A percentile compares a stretch with the other conserved stretches of the same genome.
Evolutionary conservation across 306 rosid species (phyloP).

Genomic region (Canavalia ensiformis): DNA sequence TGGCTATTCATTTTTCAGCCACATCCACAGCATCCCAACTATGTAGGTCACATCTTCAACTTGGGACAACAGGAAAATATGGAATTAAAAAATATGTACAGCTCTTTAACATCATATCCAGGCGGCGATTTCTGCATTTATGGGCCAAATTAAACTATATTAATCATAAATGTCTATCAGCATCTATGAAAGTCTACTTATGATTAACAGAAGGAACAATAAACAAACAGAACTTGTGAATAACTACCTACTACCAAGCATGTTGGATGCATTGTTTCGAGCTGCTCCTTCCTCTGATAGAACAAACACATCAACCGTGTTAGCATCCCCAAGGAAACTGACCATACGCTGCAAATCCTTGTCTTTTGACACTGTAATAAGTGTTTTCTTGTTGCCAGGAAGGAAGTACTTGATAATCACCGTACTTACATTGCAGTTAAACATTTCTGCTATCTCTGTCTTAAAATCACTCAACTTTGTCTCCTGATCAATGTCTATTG

Average conservation of each 20-base stretch:
- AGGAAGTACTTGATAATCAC: slow-evolving; percentile 90
- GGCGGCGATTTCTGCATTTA: slow-evolving; percentile 39
- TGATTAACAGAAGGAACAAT: slow-evolving; percentile 16
- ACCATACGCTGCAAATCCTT: slow-evolving; percentile 97
- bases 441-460: slow-evolving; percentile 84
- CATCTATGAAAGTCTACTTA: slow-evolving; percentile 14
- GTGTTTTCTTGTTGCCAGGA: slow-evolving; percentile 92
- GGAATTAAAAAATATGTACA: not conserved
- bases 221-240: slow-evolving; percentile 42
- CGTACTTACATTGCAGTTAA: slow-evolving; percentile 63
- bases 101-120: slow-evolving; percentile 39
- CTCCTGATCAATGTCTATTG: slow-evolving; percentile 78
- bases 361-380: slow-evolving; percentile 87
- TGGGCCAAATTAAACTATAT: slow-evolving; percentile 22
- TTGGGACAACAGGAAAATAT: slow-evolving; percentile 26
- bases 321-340: slow-evolving; percentile 75
- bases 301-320: slow-evolving; percentile 77
- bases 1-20: slow-evolving; percentile 33
- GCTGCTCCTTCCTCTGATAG: slow-evolving; percentile 75
- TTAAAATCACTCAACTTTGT: slow-evolving; percentile 77
- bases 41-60: slow-evolving; percentile 17
- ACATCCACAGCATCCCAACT: slow-evolving; percentile 25
- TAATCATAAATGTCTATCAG: slow-evolving; percentile 17
- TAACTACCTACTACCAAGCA: slow-evolving; percentile 93
- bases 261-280: slow-evolving; percentile 68